Conservation (phyloP, 2,329 filamentous ascomycete species). For the Penicillium fuscoglaucum region DNA sequence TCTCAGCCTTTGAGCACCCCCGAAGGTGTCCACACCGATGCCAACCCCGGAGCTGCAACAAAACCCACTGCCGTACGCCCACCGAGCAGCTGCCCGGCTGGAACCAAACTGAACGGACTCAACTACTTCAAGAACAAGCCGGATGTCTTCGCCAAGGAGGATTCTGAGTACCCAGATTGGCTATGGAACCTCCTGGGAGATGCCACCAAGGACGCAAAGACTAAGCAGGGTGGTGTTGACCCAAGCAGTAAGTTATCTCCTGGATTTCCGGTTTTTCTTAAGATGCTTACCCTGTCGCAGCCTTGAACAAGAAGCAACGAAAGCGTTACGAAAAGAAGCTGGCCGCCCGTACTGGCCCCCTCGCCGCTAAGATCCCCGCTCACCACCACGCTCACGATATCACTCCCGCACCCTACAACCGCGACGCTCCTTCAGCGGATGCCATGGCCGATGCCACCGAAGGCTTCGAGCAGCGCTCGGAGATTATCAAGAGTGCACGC, state of each 20-base stretch:
- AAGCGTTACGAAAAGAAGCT: slow-evolving; percentile 50
- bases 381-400: slow-evolving; percentile 50
- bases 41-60: slow-evolving; percentile 27
- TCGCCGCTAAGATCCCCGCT: slow-evolving; percentile 45
- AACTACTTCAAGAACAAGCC: slow-evolving; percentile 52
- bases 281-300: slow-evolving; percentile 30
- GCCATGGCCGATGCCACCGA: slow-evolving; percentile 36
- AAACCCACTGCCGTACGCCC: slow-evolving; percentile 32
- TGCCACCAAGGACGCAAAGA: slow-evolving; percentile 34
- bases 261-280: neutral
- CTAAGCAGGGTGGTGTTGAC: slow-evolving; percentile 40
- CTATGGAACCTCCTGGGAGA: slow-evolving; percentile 47
- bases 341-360: slow-evolving; percentile 40
- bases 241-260: slow-evolving; percentile 38
- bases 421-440: slow-evolving; percentile 23
- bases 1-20: slow-evolving; percentile 46
- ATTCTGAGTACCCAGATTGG: slow-evolving; percentile 52
- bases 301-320: slow-evolving; percentile 50
- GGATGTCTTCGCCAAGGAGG: slow-evolving; percentile 46
- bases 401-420: slow-evolving; percentile 41
- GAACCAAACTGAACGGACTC: slow-evolving; percentile 44
- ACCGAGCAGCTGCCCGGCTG: slow-evolving; percentile 42
- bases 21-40: slow-evolving; percentile 32
- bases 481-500: slow-evolving; percentile 48
- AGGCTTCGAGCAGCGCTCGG: slow-evolving; percentile 39